These are phyloP conservation scores for Aureoboletus auriporus DNA, from an alignment of 768 basidiomycete species.

Conservation along the genomic window DNA sequence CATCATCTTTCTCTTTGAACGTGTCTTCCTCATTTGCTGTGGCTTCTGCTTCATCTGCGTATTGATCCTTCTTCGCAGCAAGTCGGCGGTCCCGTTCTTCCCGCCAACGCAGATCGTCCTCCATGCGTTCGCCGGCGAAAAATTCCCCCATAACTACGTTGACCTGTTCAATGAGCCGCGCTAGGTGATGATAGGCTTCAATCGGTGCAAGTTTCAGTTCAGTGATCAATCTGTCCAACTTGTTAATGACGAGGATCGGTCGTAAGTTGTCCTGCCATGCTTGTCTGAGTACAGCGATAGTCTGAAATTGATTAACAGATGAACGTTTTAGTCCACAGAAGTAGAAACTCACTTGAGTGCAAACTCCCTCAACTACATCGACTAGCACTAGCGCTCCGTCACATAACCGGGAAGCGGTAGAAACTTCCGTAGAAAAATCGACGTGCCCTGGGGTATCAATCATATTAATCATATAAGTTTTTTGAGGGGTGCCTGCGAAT, in stretches of 20 bases:
- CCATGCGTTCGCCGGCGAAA: conserved; percentile 94
- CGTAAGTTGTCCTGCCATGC: conserved; percentile 87
- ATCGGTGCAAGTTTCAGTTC: conserved; percentile 88
- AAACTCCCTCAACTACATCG: conserved; percentile 97
- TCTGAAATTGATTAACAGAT: conserved; percentile 43
- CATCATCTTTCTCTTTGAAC: conserved; percentile 95
- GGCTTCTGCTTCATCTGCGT: conserved; percentile 63
- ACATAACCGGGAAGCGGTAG: conserved; percentile 87
- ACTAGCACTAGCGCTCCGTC: conserved; percentile 95
- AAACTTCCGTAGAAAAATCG: conserved; percentile 97
- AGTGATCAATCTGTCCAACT: conserved; percentile 89
- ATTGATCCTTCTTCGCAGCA: conserved; percentile 66
- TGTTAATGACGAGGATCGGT: conserved; percentile 95
- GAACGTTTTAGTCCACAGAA: background rate
- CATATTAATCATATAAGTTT: conserved; percentile 86
- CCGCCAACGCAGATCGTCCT: conserved; percentile 90
- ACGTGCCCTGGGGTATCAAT: conserved; percentile 99
- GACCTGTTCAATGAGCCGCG: conserved; percentile 90
- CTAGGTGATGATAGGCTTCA: conserved; percentile 94
- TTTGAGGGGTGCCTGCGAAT: conserved; percentile 50
- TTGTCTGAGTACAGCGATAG: conserved; percentile 91
- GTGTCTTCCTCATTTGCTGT: conserved; percentile 55
- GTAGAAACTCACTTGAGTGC: conserved; percentile 75
- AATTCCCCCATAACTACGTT: conserved; percentile 98
- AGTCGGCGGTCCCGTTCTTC: conserved; percentile 87